phyloP scores from a whole-genome alignment of 108 stramenopile species.

The Aurantiochytrium sp. region DNA sequence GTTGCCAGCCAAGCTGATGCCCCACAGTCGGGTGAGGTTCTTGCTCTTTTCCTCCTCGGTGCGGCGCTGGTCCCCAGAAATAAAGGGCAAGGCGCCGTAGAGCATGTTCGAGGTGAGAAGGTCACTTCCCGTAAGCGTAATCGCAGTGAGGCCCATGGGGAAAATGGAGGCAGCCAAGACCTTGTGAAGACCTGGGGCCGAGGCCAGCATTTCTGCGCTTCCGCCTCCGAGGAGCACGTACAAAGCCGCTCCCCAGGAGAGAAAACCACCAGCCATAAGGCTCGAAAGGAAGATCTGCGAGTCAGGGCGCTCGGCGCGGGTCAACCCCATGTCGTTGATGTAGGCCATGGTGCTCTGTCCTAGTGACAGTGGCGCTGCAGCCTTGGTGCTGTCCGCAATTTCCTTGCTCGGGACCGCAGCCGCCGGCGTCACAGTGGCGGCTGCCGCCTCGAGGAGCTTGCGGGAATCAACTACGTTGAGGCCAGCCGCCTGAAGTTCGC shows the following conservation, averaged over 20 bases:
- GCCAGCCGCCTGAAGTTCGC: not conserved
- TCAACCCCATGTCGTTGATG: not conserved
- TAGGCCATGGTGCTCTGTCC: not conserved
- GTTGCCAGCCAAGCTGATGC: slow-evolving; percentile 67
- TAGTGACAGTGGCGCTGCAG: not conserved
- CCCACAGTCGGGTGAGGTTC: slow-evolving; percentile 64
- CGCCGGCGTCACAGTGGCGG: no score
- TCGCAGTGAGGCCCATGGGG: not conserved
- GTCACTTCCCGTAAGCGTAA: not conserved
- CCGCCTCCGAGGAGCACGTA: not conserved
- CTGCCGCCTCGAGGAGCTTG: not conserved
- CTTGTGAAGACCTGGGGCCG: not conserved
- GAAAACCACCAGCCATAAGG: not conserved
- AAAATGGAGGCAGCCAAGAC: not conserved
- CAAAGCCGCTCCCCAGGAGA: not conserved
- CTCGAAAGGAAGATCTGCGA: not conserved
- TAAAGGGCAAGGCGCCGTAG: not conserved
- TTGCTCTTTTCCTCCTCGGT: not conserved
- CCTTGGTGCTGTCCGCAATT: not conserved
- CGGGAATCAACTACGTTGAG: not conserved
- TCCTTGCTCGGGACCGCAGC: no score
- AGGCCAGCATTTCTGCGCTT: not conserved
- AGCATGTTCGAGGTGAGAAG: slow-evolving; percentile 12
- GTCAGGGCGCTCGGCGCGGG: not conserved
- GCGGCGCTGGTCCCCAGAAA: not conserved